Evolutionary conservation across 805 yeast genomes (phyloP).

Genomic region (Saccharomyces jurei): DNA sequence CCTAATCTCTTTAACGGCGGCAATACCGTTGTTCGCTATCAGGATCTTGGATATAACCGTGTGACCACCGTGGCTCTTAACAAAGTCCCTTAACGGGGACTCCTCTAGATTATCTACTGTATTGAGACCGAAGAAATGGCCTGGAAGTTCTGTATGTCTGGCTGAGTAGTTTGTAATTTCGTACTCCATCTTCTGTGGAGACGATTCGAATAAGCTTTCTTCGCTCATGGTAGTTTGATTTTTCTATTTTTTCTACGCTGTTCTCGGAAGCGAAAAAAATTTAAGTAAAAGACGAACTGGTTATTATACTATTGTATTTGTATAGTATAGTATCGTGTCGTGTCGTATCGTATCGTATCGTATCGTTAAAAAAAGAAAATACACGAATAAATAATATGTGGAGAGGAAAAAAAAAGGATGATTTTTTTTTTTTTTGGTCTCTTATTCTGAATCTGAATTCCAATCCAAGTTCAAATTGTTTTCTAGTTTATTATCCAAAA

Average conservation of each 20-base stretch:
- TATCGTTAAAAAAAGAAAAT: not conserved
- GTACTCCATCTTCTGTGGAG: conserved; percentile 23
- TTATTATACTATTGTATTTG: not conserved
- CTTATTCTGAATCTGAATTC: not conserved
- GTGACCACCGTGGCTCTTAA: conserved; percentile 81
- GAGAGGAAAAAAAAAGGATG: not conserved
- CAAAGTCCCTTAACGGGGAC: conserved; percentile 74
- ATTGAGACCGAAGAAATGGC: conserved; percentile 77
- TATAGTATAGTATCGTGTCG: not conserved
- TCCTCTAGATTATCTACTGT: conserved; percentile 70
- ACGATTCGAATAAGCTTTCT: conserved; percentile 34
- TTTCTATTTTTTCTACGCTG: not conserved
- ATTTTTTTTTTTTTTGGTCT: not conserved
- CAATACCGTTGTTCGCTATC: conserved; percentile 98
- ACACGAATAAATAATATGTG: not conserved
- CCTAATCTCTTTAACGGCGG: conserved; percentile 96
- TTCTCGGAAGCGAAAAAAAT: conserved; percentile 5
- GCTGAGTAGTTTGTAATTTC: conserved; percentile 27
- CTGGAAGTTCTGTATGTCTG: conserved; percentile 42
- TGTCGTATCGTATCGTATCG: not conserved
- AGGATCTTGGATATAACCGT: conserved; percentile 82
- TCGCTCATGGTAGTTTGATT: conserved; percentile 30
- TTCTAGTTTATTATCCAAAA: not conserved
- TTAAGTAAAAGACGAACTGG: not conserved
- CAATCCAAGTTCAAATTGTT: not conserved